Evolutionary conservation across 805 yeast species (phyloP), one percentile per base, ranked within the genome.

Genomic region (Monosporozyma siamensis): DNA sequence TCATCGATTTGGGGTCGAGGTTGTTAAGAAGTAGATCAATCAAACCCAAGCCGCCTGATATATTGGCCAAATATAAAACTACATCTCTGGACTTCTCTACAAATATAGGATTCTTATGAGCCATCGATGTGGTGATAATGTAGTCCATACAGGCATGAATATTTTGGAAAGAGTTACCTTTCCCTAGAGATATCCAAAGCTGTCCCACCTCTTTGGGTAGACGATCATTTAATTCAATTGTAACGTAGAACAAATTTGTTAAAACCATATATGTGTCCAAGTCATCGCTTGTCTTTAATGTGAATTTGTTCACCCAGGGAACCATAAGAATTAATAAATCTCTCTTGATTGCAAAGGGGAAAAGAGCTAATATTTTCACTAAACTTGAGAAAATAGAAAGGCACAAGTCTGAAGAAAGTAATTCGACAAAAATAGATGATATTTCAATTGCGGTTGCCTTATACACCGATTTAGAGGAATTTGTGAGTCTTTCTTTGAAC

Each of bases 241-340:
- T 87, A 31, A 92, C 81, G 51, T 86, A 97, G 58, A 89, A 77
- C 42, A 90, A 64, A 48, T 89, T 88, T 47, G 74, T 75, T 50
- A 90, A 55, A 2, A 87, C 86, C 94, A 89, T 86, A 39, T 71
- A 67, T 3, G 73, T 58, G 32, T 69, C 72, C n/a, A 64, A 50
- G 34, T 65, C 71, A 20, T 68, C 68, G 7, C 69, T 69, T 6
- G 64, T 57, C 32, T 74, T 73, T 43, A 90, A 67, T 36, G 81
- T 84, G 35, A 89, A 79, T 2, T 80, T 76, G 54, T 84, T 92
- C n/a, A 89, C 77, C 97, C 97, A 92, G 1, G 98, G 97, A 8
- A 86, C 67, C 40, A 92, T 61, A 20, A 89, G 80, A 0, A 92
- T 78, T 43, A 90, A 64, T 10, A 90, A 72, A 58, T 89, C 96